These are phyloP conservation scores for Choricystis sp. DNA, from an alignment of 139 green algal species.

Conservation along the genomic window DNA sequence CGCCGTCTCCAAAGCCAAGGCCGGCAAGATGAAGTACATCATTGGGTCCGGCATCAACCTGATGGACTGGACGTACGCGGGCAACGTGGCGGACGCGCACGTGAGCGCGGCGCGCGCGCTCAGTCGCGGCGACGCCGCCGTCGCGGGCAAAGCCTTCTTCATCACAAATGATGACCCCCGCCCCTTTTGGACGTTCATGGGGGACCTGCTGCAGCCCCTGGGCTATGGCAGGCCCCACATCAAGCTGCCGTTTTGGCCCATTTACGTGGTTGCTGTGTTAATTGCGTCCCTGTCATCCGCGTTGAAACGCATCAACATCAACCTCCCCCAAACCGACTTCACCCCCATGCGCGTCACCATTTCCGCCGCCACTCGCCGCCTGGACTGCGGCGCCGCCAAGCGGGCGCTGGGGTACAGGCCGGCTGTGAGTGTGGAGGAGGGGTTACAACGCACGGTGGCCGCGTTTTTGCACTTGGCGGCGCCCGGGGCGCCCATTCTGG, in stretches of 20 bases:
- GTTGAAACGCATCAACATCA: constrained; percentile 25
- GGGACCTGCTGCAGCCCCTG: constrained; percentile 60
- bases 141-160: constrained; percentile 64
- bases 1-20: constrained; percentile 21
- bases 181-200: constrained; percentile 74
- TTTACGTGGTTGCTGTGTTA: constrained; percentile 53
- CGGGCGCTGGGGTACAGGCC: constrained; percentile 46
- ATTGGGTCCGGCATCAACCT: constrained; percentile 65
- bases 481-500: no score
- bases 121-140: constrained; percentile 1
- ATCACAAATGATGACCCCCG: constrained; percentile 70
- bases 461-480: constrained; percentile 41
- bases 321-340: constrained; percentile 43
- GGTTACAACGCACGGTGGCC: constrained; percentile 29
- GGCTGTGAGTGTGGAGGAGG: constrained; percentile 29
- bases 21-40: constrained; percentile 83
- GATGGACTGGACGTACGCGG: constrained; percentile 81
- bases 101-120: constrained; percentile 39
- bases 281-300: constrained; percentile 50
- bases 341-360: constrained; percentile 38
- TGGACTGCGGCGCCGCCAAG: constrained; percentile 24
- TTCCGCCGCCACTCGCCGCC: constrained; percentile 32
- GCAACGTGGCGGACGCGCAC: constrained; percentile 59
- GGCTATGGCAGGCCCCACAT: constrained; percentile 45
- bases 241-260: constrained; percentile 48